phyloP scores from a whole-genome alignment of 2,329 filamentous ascomycete genomes.

The Cucurbitaria berberidis region DNA sequence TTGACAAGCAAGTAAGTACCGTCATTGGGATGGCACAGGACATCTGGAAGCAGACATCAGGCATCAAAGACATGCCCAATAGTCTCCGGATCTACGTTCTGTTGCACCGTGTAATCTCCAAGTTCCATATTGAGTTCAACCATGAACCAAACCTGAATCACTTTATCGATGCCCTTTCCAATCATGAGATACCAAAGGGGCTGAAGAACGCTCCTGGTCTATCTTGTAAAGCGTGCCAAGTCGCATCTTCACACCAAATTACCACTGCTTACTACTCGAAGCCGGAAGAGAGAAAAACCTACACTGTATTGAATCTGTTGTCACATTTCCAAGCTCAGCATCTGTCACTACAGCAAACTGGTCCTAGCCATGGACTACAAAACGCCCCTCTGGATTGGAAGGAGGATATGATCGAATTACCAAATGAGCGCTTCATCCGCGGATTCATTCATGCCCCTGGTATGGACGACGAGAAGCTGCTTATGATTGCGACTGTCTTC shows the following conservation, averaged over 20 bases:
- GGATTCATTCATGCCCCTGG: slow-evolving; percentile 59
- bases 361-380: slow-evolving; percentile 31
- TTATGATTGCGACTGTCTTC: slow-evolving; percentile 59
- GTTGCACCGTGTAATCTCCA: slow-evolving; percentile 66
- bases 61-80: slow-evolving; percentile 66
- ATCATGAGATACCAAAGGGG: slow-evolving; percentile 49
- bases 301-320: slow-evolving; percentile 61
- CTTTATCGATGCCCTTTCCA: slow-evolving; percentile 56
- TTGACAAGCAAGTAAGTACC: slow-evolving; percentile 50
- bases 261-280: slow-evolving; percentile 44
- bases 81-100: slow-evolving; percentile 68
- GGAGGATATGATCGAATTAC: slow-evolving; percentile 66
- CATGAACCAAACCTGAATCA: slow-evolving; percentile 64
- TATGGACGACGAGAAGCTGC: slow-evolving; percentile 63
- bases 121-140: slow-evolving; percentile 64
- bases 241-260: slow-evolving; percentile 33
- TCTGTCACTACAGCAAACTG: slow-evolving; percentile 31
- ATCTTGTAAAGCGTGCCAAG: slow-evolving; percentile 52
- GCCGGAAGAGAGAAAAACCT: slow-evolving; percentile 49
- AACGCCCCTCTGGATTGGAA: slow-evolving; percentile 59
- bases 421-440: slow-evolving; percentile 57
- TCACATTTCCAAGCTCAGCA: slow-evolving; percentile 67
- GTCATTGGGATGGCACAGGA: slow-evolving; percentile 60
- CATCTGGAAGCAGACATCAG: slow-evolving; percentile 67
- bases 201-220: slow-evolving; percentile 54